A percentile compares a stretch with the other conserved stretches of the same genome.
phyloP scores from a whole-genome alignment of 2,329 filamentous ascomycete genomes.

The Cladosporium sp. region DNA sequence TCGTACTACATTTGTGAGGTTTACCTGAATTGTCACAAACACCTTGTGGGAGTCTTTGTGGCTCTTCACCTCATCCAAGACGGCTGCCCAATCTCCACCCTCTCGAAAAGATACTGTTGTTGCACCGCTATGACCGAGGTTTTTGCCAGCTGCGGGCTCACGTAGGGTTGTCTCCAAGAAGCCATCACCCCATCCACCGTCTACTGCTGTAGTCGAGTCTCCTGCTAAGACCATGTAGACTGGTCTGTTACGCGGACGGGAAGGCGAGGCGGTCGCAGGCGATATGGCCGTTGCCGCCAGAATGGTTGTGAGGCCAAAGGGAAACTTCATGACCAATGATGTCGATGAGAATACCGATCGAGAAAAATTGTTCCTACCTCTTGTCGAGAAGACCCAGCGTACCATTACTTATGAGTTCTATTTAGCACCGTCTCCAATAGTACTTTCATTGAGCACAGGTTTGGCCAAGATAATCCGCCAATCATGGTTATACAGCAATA shows the following conservation, averaged over 20 bases:
- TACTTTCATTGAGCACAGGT: too few species aligned
- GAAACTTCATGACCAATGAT: neutral
- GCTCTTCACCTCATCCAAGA: constrained; percentile 40
- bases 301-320: neutral
- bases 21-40: constrained; percentile 52
- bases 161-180: constrained; percentile 50
- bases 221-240: constrained; percentile 49
- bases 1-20: neutral
- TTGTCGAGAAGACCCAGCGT: too few species aligned
- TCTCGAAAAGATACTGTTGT: constrained; percentile 54
- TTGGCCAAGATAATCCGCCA: too few species aligned
- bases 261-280: neutral
- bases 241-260: constrained; percentile 16
- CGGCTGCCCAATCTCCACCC: constrained; percentile 50
- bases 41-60: constrained; percentile 33
- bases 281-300: neutral
- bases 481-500: too few species aligned
- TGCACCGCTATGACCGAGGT: constrained; percentile 54
- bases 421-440: too few species aligned
- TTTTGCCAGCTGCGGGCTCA: constrained; percentile 48
- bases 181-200: constrained; percentile 56
- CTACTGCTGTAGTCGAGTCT: constrained; percentile 49
- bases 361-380: too few species aligned
- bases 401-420: too few species aligned
- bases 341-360: too few species aligned